These are phyloP conservation scores for Sodiomyces alkalinus DNA, from an alignment of 2,329 filamentous ascomycete species.

Conservation along the genomic window DNA sequence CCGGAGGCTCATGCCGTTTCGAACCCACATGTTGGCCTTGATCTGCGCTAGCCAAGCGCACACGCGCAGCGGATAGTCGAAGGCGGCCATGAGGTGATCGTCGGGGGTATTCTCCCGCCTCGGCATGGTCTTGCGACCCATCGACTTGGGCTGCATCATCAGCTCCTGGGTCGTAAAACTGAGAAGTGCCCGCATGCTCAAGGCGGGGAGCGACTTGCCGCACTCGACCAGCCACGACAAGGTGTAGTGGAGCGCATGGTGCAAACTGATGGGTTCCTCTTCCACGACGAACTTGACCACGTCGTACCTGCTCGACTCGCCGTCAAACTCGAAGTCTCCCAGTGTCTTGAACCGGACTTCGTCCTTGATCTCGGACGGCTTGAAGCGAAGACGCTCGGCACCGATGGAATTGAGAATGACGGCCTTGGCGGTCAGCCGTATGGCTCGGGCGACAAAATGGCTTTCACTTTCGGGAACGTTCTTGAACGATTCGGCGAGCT, in stretches of 20 bases:
- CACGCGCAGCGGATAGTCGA: slow-evolving; percentile 85
- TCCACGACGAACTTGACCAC: slow-evolving; percentile 83
- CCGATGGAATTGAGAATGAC: slow-evolving; percentile 85
- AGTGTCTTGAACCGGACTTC: slow-evolving; percentile 71
- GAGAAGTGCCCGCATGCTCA: slow-evolving; percentile 53
- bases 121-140: slow-evolving; percentile 42
- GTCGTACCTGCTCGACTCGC: slow-evolving; percentile 36
- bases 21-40: slow-evolving; percentile 96
- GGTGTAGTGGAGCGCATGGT: slow-evolving; percentile 91
- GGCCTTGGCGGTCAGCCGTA: slow-evolving; percentile 60
- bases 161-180: slow-evolving; percentile 59
- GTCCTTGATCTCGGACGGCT: slow-evolving; percentile 74
- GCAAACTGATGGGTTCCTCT: slow-evolving; percentile 85
- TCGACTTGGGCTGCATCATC: slow-evolving; percentile 44
- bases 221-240: slow-evolving; percentile 92
- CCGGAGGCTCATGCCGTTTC: slow-evolving; percentile 87
- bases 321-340: slow-evolving; percentile 67
- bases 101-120: slow-evolving; percentile 47
- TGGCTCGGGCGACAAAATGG: slow-evolving; percentile 52
- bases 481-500: slow-evolving; percentile 77
- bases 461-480: slow-evolving; percentile 50
- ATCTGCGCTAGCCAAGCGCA: slow-evolving; percentile 97
- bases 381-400: slow-evolving; percentile 73
- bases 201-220: slow-evolving; percentile 57
- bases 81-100: slow-evolving; percentile 71